These are phyloP conservation scores for Sarocladiaceae sp. DNA, from an alignment of 2,329 filamentous ascomycete species.

Conservation along the genomic window DNA sequence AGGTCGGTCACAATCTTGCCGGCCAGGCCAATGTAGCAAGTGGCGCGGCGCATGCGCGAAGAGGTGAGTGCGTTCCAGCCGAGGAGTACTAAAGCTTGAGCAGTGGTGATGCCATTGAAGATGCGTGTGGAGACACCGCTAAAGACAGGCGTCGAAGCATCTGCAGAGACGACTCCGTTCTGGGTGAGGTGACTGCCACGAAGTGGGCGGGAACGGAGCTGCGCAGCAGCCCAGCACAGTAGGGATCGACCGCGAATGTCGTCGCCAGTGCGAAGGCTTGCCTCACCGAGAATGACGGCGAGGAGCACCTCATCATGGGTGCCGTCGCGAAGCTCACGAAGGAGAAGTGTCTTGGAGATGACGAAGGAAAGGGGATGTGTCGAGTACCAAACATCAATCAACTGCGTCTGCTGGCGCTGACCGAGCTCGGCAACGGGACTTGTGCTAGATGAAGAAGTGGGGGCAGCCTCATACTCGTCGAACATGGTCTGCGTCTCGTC, in stretches of 20 bases:
- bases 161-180: conserved; percentile 14
- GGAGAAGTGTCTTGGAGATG: conserved; percentile 33
- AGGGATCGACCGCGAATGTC: conserved; percentile 24
- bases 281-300: conserved; percentile 32
- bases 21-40: conserved; percentile 28
- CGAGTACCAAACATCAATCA: conserved; percentile 36
- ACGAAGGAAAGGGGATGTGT: conserved; percentile 32
- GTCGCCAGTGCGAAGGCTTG: conserved; percentile 26
- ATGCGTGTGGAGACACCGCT: conserved; percentile 26
- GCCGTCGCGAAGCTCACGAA: conserved; percentile 30
- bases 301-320: conserved; percentile 32
- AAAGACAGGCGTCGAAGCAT: conserved; percentile 11
- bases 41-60: conserved; percentile 24
- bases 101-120: conserved; percentile 25
- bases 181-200: conserved; percentile 14
- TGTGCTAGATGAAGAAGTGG: neutral
- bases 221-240: conserved; percentile 26
- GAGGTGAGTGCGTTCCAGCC: conserved; percentile 30
- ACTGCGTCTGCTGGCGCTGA: conserved; percentile 25
- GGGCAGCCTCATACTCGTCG: conserved; percentile 15
- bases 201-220: conserved; percentile 23
- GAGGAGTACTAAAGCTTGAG: conserved; percentile 27
- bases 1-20: conserved; percentile 24
- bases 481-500: conserved; percentile 26
- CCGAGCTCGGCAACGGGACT: conserved; percentile 24